Evolutionary conservation across 306 rosid species (phyloP), one percentile per base, ranked within the genome.

Genomic region (Hylodesmum podocarpum): DNA sequence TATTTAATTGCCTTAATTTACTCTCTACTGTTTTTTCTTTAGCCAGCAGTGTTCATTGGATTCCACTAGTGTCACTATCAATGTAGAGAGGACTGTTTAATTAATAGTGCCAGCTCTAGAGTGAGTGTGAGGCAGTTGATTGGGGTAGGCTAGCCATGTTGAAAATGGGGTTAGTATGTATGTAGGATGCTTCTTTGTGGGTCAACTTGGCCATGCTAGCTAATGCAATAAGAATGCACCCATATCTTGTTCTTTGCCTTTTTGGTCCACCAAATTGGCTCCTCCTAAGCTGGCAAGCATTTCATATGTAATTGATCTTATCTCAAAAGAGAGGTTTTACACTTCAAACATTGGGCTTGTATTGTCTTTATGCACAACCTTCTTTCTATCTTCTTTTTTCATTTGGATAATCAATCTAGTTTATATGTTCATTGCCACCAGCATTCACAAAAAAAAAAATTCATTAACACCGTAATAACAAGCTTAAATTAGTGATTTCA

Each of bases 31-130:
- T 37, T 8, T 61, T 57, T 43, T 2, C 14, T 18, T 14, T 22
- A 41, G n/a, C 37, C 5, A 18, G 43, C 22, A 43, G 16, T 19
- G 25, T 29, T 68, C 86, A 36, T 85, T 80, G 93, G 93, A 87
- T 87, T 79, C 96, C 93, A 70, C 33, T 82, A 51, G 80, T 69
- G 74, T 89, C 95, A 67, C 88, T 76, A n/a, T 86, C 97, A 88
- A 66, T 16, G 21, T 47, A 25, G 51, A 82, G 80, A n/a, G n/a
- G n/a, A 25, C 47, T 58, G 25, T 80, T 27, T 64, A 76, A 75
- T 27, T 64, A 76, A 75, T 75, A 75, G 82, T 75, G 88, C 85
- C 85, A 86, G 51, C 82, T 64, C 66, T 70, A 18, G 65, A 46
- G 66, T 67, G 83, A 70, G 31, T 40, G 13, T 37, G 53, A 54